These are phyloP conservation scores for Diaporthe batatas DNA, from an alignment of 2,329 filamentous ascomycete genomes.

Conservation along the genomic window DNA sequence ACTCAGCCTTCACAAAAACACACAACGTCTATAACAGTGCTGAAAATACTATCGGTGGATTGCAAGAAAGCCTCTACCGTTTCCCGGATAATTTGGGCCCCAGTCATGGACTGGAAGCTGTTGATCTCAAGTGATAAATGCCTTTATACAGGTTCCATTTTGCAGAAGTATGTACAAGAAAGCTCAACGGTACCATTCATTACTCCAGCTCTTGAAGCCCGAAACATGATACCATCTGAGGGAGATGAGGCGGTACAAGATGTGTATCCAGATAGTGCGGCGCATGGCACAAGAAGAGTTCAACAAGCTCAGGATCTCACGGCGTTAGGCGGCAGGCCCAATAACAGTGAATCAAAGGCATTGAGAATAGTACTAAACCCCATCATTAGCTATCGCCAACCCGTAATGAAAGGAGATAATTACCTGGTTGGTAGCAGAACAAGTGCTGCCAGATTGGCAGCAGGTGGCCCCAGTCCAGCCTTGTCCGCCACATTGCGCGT, in stretches of 20 bases:
- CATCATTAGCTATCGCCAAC: background rate
- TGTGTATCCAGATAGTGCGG: background rate
- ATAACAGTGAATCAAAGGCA: background rate
- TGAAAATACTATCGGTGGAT: no score
- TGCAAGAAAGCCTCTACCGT: no score
- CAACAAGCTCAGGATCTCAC: no score
- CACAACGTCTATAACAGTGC: no score
- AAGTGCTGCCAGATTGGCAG: constrained; percentile 23
- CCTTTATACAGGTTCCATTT: background rate
- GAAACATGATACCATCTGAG: background rate
- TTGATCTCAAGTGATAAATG: background rate
- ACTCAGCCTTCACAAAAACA: no score
- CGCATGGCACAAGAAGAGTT: background rate
- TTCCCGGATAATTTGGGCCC: background rate
- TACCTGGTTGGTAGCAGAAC: constrained; percentile 30
- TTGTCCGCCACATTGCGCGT: constrained; percentile 4
- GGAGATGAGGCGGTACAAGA: background rate
- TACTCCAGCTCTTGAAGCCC: background rate
- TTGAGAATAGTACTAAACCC: constrained; percentile 13
- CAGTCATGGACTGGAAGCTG: background rate
- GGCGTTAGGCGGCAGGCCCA: background rate
- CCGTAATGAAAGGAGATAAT: background rate
- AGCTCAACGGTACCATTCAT: background rate
- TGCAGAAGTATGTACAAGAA: constrained; percentile 16
- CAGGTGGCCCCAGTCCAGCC: constrained; percentile 19